Evolutionary conservation across 371 early-diverging fungal genomes (phyloP).

Genomic region (Apophysomyces variabilis): DNA sequence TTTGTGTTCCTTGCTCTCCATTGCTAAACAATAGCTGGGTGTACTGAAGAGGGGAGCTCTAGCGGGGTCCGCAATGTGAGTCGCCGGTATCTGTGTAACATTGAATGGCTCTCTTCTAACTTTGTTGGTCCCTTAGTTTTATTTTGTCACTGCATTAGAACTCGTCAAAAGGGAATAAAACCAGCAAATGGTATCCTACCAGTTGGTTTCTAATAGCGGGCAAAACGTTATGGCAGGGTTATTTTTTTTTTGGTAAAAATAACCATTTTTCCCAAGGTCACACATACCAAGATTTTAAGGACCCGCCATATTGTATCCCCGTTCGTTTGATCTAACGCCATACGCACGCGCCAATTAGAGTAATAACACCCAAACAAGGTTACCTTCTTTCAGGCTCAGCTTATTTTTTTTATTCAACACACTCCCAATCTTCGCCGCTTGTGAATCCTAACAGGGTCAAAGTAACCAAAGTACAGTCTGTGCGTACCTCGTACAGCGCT

Average conservation of each 20-base stretch:
- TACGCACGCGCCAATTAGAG: constrained; percentile 11
- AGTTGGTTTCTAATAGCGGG: not conserved
- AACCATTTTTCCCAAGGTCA: constrained; percentile 9
- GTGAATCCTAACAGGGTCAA: constrained; percentile 10
- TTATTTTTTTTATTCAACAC: constrained; percentile 5
- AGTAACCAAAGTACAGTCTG: constrained; percentile 11
- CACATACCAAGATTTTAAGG: constrained; percentile 7
- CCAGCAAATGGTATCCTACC: not conserved
- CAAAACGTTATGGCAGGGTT: not conserved
- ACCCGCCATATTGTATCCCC: constrained; percentile 10
- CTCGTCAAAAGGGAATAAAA: constrained; percentile 1
- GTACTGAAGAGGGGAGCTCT: not conserved
- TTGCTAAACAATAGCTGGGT: constrained; percentile 8
- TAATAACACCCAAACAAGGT: constrained; percentile 9
- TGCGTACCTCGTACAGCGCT: constrained; percentile 12
- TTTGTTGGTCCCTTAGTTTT: constrained; percentile 1
- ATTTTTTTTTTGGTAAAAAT: constrained; percentile 8
- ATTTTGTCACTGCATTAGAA: constrained; percentile 7
- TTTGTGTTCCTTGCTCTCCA: constrained; percentile 10
- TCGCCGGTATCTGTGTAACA: not conserved
- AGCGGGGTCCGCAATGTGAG: constrained; percentile 4
- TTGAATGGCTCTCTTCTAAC: constrained; percentile 2
- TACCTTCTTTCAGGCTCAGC: constrained; percentile 6
- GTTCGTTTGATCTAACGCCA: constrained; percentile 11
- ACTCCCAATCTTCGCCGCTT: constrained; percentile 7